These are phyloP conservation scores for Toxicodendron radicans DNA, from an alignment of 345 rosid genomes.

Conservation along the genomic window DNA sequence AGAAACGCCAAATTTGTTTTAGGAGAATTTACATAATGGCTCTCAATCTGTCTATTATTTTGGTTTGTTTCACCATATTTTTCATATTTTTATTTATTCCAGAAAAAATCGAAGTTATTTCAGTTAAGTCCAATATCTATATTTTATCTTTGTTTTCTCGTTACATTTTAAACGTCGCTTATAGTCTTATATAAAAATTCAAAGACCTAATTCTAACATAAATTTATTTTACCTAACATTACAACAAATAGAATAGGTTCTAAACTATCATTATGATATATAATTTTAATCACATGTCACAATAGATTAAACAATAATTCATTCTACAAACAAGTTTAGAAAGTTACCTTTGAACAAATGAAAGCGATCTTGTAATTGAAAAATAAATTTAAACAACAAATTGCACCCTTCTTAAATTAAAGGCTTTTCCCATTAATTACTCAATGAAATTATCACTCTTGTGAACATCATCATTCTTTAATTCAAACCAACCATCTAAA, in stretches of 20 bases:
- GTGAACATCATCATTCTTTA: not conserved
- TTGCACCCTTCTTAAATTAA: not conserved
- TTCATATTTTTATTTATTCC: not conserved
- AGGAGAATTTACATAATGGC: not conserved
- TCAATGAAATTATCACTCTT: not conserved
- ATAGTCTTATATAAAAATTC: too few relatives aligned
- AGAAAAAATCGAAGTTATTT: not conserved
- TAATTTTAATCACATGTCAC: too few relatives aligned
- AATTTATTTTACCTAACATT: too few relatives aligned
- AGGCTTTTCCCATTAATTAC: conserved; percentile 3
- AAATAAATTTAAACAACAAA: not conserved
- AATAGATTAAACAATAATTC: too few relatives aligned
- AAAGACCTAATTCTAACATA: too few relatives aligned
- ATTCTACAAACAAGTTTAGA: too few relatives aligned
- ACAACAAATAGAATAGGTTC: too few relatives aligned
- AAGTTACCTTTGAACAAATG: too few relatives aligned
- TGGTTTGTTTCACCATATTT: not conserved
- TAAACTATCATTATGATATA: too few relatives aligned
- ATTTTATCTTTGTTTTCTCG: not conserved
- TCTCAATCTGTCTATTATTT: not conserved
- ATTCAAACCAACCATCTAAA: not conserved
- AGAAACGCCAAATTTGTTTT: not conserved
- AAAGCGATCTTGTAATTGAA: too few relatives aligned
- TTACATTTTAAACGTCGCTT: too few relatives aligned
- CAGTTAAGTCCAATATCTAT: not conserved